phyloP scores from a whole-genome alignment of 1,284 basidiomycete genomes.

The Irpex sp. region DNA sequence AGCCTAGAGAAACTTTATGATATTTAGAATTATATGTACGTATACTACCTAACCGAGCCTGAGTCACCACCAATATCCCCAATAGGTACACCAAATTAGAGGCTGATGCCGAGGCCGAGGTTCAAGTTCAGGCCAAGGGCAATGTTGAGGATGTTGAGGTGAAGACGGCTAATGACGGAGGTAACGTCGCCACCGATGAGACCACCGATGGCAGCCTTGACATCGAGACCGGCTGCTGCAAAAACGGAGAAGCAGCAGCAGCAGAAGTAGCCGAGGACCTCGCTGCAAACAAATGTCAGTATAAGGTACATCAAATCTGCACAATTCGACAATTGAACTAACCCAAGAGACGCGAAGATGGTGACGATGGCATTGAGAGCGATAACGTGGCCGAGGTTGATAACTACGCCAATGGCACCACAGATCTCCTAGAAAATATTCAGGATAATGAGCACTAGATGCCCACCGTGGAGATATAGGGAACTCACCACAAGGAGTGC shows the following conservation, averaged over 20 bases:
- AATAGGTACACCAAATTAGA: no score
- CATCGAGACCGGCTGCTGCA: conserved; percentile 25
- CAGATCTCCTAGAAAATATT: conserved; percentile 28
- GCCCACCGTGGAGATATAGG: not conserved
- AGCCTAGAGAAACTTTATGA: no score
- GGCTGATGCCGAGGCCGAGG: no score
- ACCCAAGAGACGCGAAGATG: conserved; percentile 30
- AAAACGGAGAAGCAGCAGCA: conserved; percentile 28
- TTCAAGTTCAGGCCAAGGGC: conserved; percentile 13
- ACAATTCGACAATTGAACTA: conserved; percentile 9
- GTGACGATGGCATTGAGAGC: conserved; percentile 21
- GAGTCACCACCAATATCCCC: no score
- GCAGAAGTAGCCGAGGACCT: conserved; percentile 26
- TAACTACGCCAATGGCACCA: conserved; percentile 31
- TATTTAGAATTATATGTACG: no score
- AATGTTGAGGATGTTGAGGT: conserved; percentile 19
- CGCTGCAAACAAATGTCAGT: conserved; percentile 9
- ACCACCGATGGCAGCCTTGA: conserved; percentile 22
- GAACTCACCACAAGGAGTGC: conserved; percentile 19
- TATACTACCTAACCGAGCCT: no score
- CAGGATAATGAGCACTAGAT: not conserved
- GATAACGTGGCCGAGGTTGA: conserved; percentile 28
- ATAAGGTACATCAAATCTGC: not conserved
- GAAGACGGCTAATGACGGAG: conserved; percentile 20
- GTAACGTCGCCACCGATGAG: conserved; percentile 16